phyloP scores from a whole-genome alignment of 1,284 basidiomycete species.

The Neotropicomus parvogracilis region DNA sequence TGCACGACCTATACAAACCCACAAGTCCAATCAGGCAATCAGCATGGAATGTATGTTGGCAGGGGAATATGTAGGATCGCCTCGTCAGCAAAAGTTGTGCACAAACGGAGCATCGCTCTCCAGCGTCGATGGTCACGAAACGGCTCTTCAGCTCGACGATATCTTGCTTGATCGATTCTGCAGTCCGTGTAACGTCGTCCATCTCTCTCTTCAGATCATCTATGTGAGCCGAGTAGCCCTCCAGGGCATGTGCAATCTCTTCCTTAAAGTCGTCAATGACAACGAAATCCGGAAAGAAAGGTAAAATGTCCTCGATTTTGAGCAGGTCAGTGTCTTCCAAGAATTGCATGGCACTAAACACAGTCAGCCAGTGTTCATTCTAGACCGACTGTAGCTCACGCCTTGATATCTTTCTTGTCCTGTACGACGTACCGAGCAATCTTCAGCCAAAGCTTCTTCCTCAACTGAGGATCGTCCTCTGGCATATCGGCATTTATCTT shows the following conservation, averaged over 20 bases:
- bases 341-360: conserved; percentile 87
- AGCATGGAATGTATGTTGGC: conserved; percentile 93
- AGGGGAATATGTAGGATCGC: conserved; percentile 98
- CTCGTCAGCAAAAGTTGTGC: conserved; percentile 72
- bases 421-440: conserved; percentile 97
- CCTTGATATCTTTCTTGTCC: conserved; percentile 96
- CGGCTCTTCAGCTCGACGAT: conserved; percentile 82
- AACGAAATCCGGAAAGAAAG: conserved; percentile 99
- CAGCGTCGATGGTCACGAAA: conserved; percentile 90
- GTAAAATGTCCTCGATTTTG: conserved; percentile 97
- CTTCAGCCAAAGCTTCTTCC: conserved; percentile 97
- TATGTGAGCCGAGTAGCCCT: conserved; percentile 91
- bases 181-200: conserved; percentile 90
- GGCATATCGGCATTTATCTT: conserved; percentile 93
- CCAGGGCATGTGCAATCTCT: conserved; percentile 94
- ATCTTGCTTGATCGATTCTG: conserved; percentile 92
- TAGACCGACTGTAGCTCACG: conserved; percentile 51
- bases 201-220: conserved; percentile 90
- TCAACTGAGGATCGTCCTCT: conserved; percentile 79
- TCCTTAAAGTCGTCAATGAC: conserved; percentile 99
- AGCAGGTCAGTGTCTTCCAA: conserved; percentile 91
- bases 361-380: conserved; percentile 5
- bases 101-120: conserved; percentile 86
- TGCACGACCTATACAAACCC: conserved; percentile 29
- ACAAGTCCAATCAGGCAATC: conserved; percentile 92